Conservation (phyloP, 495 filamentous ascomycete species). For the Aspergillus diversus region DNA sequence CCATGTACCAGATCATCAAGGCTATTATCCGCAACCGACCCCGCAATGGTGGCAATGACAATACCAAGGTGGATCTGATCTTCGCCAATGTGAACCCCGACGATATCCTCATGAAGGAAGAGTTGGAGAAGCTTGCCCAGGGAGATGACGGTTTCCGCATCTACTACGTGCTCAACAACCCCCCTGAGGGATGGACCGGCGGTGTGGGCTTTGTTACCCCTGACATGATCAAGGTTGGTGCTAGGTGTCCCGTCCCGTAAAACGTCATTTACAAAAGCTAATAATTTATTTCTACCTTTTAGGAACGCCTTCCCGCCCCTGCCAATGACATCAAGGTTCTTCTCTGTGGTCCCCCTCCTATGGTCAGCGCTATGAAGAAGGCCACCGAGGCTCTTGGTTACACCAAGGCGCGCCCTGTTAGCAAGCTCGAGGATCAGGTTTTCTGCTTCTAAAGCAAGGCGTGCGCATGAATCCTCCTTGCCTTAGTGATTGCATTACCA, state of each 20-base stretch:
- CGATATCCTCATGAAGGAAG: slow-evolving; percentile 91
- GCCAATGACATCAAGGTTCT: slow-evolving; percentile 90
- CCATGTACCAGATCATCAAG: slow-evolving; percentile 93
- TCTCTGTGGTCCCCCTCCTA: slow-evolving; percentile 95
- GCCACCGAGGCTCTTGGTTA: slow-evolving; percentile 84
- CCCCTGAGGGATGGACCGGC: slow-evolving; percentile 84
- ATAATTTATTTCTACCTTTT: slow-evolving; percentile 1
- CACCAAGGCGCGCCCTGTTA: slow-evolving; percentile 87
- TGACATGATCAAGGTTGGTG: slow-evolving; percentile 88
- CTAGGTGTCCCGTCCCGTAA: slow-evolving; percentile 1
- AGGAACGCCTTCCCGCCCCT: slow-evolving; percentile 82
- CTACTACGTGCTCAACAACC: slow-evolving; percentile 96
- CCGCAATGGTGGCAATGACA: slow-evolving; percentile 69
- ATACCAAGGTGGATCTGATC: slow-evolving; percentile 87
- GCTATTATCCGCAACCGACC: slow-evolving; percentile 84
- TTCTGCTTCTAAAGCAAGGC: slow-evolving; percentile 81
- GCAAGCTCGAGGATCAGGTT: slow-evolving; percentile 96
- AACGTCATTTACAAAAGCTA: slow-evolving; percentile 7
- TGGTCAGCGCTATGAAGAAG: slow-evolving; percentile 98
- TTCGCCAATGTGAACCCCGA: slow-evolving; percentile 94
- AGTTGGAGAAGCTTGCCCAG: slow-evolving; percentile 76
- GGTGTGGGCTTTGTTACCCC: slow-evolving; percentile 91
- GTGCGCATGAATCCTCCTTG: slow-evolving; percentile 4
- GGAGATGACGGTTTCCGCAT: slow-evolving; percentile 81
- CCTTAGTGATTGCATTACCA: not conserved